These are phyloP conservation scores for Vigna hirtella DNA, from an alignment of 306 rosid genomes.

Conservation along the genomic window DNA sequence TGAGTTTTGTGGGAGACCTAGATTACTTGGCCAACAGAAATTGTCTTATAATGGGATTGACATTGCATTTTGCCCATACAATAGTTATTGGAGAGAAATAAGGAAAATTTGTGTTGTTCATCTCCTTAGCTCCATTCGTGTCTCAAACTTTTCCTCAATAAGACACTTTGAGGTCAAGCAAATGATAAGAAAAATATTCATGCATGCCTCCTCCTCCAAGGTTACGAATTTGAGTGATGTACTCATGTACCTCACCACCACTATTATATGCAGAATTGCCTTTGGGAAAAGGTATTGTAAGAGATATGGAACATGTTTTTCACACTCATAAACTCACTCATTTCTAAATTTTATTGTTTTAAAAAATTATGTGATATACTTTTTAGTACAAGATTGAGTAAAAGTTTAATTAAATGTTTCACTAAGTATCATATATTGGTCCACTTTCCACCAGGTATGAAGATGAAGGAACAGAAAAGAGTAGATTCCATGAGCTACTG, in stretches of 20 bases:
- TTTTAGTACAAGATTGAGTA: too few species aligned
- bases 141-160: constrained; percentile 13
- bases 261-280: constrained; percentile 50
- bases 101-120: constrained; percentile 42
- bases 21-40: background rate
- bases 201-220: background rate
- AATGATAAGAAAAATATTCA: background rate
- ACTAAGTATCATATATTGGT: too few species aligned
- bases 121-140: constrained; percentile 41
- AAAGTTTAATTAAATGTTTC: too few species aligned
- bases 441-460: background rate
- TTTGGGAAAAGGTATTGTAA: constrained; percentile 42
- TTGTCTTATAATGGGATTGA: constrained; percentile 50
- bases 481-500: constrained; percentile 36
- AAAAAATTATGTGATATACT: too few species aligned
- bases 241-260: constrained; percentile 24
- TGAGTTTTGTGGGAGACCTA: constrained; percentile 38
- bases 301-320: too few species aligned
- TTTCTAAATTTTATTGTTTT: too few species aligned
- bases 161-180: constrained; percentile 36
- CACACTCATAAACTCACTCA: too few species aligned
- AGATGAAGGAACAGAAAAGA: constrained; percentile 9
- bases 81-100: constrained; percentile 54
- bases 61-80: constrained; percentile 42
- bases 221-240: constrained; percentile 35